Conservation (phyloP, 768 basidiomycete genomes). For the Agaricus subrufescens region DNA sequence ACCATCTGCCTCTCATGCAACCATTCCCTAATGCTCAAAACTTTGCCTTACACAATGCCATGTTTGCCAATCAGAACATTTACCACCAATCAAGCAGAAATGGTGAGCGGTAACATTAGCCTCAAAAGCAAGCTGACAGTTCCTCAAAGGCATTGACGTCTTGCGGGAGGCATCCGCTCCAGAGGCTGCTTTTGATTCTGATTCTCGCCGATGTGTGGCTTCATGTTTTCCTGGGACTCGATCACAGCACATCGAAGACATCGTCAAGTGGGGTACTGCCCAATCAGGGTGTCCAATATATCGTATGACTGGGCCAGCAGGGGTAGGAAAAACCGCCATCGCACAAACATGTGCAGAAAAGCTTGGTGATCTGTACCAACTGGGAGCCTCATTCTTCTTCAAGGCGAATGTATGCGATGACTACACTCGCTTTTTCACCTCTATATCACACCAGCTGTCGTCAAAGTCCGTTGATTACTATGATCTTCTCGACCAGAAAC, state of each 20-base stretch:
- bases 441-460: slow-evolving; percentile 6
- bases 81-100: not conserved
- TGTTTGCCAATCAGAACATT: not conserved
- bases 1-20: not conserved
- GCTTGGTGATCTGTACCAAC: not conserved
- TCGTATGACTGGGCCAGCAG: not conserved
- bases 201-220: not conserved
- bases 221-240: slow-evolving; percentile 10
- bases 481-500: not conserved
- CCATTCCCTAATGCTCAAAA: not conserved
- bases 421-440: not conserved
- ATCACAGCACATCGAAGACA: slow-evolving; percentile 4
- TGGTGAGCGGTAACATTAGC: not conserved
- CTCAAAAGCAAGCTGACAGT: not conserved
- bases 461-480: not conserved
- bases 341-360: slow-evolving; percentile 1
- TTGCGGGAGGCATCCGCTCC: not conserved
- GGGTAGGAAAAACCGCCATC: not conserved
- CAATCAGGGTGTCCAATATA: not conserved
- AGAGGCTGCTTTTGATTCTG: not conserved
- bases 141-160: not conserved
- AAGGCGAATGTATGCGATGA: not conserved
- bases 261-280: not conserved
- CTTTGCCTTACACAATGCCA: not conserved
- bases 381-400: slow-evolving; percentile 10